Percentiles rank a stretch among this genome's conserved stretches.
These are phyloP conservation scores for Pyrenophora tritici-repentis DNA, from an alignment of 2,329 filamentous ascomycete species.

Conservation along the genomic window DNA sequence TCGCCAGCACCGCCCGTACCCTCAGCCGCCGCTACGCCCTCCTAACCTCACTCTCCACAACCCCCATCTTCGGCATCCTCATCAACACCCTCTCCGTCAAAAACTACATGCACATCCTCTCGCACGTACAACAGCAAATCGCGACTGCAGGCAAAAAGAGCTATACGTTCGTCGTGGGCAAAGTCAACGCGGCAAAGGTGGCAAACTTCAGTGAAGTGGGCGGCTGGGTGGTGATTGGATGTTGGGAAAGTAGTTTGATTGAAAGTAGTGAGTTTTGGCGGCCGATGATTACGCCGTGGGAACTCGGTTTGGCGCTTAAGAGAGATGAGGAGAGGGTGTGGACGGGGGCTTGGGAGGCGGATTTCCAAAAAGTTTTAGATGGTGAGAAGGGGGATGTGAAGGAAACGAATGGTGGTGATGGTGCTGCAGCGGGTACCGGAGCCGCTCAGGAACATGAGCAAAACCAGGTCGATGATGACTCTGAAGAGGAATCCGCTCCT, in stretches of 20 bases:
- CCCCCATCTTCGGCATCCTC: conserved; percentile 86
- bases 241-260: conserved; percentile 94
- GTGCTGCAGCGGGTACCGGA: conserved; percentile 58
- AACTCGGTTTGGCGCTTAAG: conserved; percentile 78
- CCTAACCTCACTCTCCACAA: conserved; percentile 77
- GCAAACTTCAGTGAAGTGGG: conserved; percentile 96
- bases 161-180: conserved; percentile 95
- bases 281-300: conserved; percentile 93
- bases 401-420: conserved; percentile 4
- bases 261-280: conserved; percentile 88
- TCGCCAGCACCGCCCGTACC: conserved; percentile 59
- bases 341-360: conserved; percentile 87
- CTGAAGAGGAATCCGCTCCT: conserved; percentile 69
- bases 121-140: conserved; percentile 74
- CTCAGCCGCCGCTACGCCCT: conserved; percentile 88
- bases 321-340: conserved; percentile 78
- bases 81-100: conserved; percentile 93
- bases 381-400: conserved; percentile 18
- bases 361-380: conserved; percentile 73
- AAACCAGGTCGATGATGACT: conserved; percentile 43
- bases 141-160: conserved; percentile 84
- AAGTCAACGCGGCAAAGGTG: conserved; percentile 92
- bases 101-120: conserved; percentile 84
- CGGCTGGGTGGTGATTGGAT: conserved; percentile 96
- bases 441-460: conserved; percentile 57